Conservation (phyloP, 2,329 filamentous ascomycete genomes). For the Trichophyton schoenleinii region DNA sequence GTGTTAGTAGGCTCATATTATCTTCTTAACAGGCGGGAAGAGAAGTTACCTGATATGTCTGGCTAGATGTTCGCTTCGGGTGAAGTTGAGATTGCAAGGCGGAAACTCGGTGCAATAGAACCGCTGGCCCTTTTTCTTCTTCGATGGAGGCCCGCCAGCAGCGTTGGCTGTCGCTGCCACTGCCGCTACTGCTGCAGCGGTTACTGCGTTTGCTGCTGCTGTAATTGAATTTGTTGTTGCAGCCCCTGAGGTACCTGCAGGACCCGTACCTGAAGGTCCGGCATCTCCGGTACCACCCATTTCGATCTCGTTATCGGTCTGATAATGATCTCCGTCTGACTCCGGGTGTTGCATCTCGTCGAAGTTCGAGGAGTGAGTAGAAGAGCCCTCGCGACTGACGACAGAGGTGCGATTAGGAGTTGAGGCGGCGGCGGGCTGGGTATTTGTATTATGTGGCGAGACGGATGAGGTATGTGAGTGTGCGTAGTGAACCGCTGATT, state of each 20-base stretch:
- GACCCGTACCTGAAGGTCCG: constrained; percentile 34
- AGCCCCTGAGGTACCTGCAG: constrained; percentile 50
- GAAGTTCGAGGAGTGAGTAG: constrained; percentile 44
- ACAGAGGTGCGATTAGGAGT: constrained; percentile 18
- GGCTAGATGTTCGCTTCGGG: constrained; percentile 85
- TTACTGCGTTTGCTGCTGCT: no score
- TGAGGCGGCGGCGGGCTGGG: not conserved
- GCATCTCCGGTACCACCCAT: constrained; percentile 51
- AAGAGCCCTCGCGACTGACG: constrained; percentile 46
- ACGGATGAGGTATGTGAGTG: not conserved
- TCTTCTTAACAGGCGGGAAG: not conserved
- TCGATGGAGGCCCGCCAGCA: constrained; percentile 49
- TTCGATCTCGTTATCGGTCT: constrained; percentile 37
- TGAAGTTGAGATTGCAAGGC: constrained; percentile 88
- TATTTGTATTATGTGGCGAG: no score
- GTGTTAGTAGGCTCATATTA: not conserved
- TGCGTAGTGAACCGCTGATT: not conserved
- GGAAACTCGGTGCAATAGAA: constrained; percentile 96
- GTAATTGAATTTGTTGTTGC: not conserved
- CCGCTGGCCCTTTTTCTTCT: constrained; percentile 92
- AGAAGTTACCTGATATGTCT: constrained; percentile 70
- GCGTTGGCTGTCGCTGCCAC: constrained; percentile 48
- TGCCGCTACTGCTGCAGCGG: constrained; percentile 31
- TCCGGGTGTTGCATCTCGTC: constrained; percentile 6
- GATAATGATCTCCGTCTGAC: constrained; percentile 3